phyloP scores from a whole-genome alignment of 441 rosid species.

The Pelargonium fulgidum region DNA sequence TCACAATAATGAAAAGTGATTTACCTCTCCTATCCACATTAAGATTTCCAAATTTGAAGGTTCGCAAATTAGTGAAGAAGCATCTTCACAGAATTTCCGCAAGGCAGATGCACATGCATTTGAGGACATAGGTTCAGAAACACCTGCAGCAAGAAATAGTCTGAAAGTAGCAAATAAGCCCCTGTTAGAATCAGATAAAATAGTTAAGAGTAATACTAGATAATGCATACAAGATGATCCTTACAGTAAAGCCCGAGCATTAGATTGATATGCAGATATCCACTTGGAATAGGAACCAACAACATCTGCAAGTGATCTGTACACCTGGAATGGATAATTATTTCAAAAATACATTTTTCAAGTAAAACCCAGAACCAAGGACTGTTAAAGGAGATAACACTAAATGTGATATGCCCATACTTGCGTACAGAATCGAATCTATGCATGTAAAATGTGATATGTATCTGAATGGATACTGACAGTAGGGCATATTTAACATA shows the following conservation, averaged over 20 bases:
- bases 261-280: constrained; percentile 63
- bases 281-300: constrained; percentile 93
- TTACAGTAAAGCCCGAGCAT: constrained; percentile 69
- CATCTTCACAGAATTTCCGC: constrained; percentile 88
- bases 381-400: neutral
- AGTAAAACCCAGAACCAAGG: neutral
- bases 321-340: constrained; percentile 53
- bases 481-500: constrained; percentile 44
- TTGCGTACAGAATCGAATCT: neutral
- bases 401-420: neutral
- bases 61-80: constrained; percentile 58
- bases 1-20: constrained; percentile 16
- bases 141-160: constrained; percentile 90
- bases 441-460: neutral
- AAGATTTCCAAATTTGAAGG: constrained; percentile 83
- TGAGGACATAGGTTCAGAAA: constrained; percentile 65
- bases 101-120: constrained; percentile 83
- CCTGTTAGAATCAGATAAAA: constrained; percentile 20
- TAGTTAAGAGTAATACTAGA: constrained; percentile 7
- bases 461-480: neutral
- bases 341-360: neutral
- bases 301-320: constrained; percentile 85
- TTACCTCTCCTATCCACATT: constrained; percentile 92
- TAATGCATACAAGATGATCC: constrained; percentile 24
- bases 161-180: constrained; percentile 59